Conservation (phyloP, 805 yeast species). For the Jamesozyma gamospora region DNA sequence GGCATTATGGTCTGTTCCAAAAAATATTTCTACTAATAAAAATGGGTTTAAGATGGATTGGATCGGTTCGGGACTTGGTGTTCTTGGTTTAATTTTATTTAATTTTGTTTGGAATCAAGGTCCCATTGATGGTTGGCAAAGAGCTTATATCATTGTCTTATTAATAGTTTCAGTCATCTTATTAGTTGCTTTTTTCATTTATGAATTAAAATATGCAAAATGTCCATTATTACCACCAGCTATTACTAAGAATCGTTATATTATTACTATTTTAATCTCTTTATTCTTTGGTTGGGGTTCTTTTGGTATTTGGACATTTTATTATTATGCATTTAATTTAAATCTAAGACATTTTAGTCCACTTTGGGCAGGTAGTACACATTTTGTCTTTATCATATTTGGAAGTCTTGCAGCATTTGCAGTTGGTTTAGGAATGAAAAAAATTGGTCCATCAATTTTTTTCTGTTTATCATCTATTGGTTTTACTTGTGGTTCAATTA, state of each 20-base stretch:
- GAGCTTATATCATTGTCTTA: slow-evolving; percentile 47
- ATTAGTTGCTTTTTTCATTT: slow-evolving; percentile 38
- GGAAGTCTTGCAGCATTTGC: slow-evolving; percentile 50
- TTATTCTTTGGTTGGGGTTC: slow-evolving; percentile 66
- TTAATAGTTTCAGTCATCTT: slow-evolving; percentile 40
- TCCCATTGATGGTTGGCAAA: slow-evolving; percentile 61
- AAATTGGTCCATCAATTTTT: slow-evolving; percentile 41
- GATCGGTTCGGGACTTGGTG: slow-evolving; percentile 46
- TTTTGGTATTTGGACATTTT: slow-evolving; percentile 67
- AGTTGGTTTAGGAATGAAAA: slow-evolving; percentile 40
- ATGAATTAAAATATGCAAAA: slow-evolving; percentile 37
- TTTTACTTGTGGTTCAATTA: slow-evolving; percentile 44
- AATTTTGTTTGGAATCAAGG: slow-evolving; percentile 71
- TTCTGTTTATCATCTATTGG: slow-evolving; percentile 42
- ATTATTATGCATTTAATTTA: slow-evolving; percentile 43
- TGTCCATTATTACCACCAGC: slow-evolving; percentile 48
- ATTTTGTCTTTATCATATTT: slow-evolving; percentile 37
- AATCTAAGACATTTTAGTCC: slow-evolving; percentile 41
- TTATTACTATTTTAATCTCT: slow-evolving; percentile 41
- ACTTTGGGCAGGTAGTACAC: slow-evolving; percentile 37
- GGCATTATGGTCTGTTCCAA: slow-evolving; percentile 22
- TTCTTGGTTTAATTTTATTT: slow-evolving; percentile 49
- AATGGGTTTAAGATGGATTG: slow-evolving; percentile 34
- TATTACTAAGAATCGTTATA: slow-evolving; percentile 35
- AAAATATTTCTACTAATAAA: slow-evolving; percentile 20